A percentile compares a stretch with the other conserved stretches of the same genome.
Conservation (phyloP, 2,329 filamentous ascomycete genomes). For the Colletotrichum sp. region DNA sequence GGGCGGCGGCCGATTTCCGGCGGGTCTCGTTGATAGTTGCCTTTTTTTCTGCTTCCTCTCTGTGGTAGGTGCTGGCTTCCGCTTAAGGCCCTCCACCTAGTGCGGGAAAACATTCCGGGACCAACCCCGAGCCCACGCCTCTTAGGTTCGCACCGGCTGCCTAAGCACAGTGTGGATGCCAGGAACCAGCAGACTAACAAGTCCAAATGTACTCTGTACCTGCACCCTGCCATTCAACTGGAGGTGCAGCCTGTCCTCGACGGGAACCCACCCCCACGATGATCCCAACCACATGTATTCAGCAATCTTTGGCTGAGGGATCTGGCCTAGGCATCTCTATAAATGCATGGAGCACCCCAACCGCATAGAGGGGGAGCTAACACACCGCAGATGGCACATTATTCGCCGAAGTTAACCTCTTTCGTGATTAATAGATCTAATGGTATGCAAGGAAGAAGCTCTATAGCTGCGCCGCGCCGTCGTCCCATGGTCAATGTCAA, state of each 20-base stretch:
- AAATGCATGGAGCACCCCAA: background rate
- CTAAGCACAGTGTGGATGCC: too few species aligned
- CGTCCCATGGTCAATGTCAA: background rate
- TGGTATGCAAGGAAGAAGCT: slow-evolving; percentile 12
- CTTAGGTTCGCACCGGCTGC: background rate
- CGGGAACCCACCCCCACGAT: background rate
- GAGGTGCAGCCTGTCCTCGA: background rate
- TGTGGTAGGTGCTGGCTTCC: background rate
- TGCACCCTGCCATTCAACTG: background rate
- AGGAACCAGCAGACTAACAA: too few species aligned
- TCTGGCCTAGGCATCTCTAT: background rate
- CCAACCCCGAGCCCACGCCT: background rate
- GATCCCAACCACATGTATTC: background rate
- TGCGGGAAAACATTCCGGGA: slow-evolving; percentile 11
- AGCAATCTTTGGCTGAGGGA: background rate
- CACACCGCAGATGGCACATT: background rate
- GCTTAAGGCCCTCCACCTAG: background rate
- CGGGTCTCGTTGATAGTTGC: background rate
- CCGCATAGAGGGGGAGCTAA: background rate
- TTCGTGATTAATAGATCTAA: slow-evolving; percentile 20
- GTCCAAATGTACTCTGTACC: background rate
- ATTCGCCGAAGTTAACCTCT: slow-evolving; percentile 13
- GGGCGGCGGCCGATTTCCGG: background rate
- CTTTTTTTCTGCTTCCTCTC: background rate
- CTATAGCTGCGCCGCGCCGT: slow-evolving; percentile 3